A percentile compares a stretch with the other conserved stretches of the same genome.
Conservation (phyloP, 495 filamentous ascomycete genomes). For the Daldinia decipiens region DNA sequence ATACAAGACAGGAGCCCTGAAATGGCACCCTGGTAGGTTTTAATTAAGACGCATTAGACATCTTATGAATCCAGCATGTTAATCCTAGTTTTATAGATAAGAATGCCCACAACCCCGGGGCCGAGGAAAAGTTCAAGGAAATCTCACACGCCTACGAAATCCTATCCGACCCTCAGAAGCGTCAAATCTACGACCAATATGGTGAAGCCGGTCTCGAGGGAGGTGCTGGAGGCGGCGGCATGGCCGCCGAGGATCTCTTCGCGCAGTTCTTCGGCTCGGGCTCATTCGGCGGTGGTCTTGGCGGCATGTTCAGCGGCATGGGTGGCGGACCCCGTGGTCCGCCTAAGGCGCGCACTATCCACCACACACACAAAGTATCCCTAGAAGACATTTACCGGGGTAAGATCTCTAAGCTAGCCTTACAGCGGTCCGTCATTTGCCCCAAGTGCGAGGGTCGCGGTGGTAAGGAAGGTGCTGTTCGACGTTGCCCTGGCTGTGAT, state of each 20-base stretch:
- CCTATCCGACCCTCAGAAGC: slow-evolving; percentile 91
- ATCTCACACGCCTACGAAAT: slow-evolving; percentile 94
- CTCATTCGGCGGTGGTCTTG: slow-evolving; percentile 76
- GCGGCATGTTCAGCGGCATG: slow-evolving; percentile 86
- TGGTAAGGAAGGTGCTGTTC: slow-evolving; percentile 96
- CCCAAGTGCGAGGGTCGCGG: slow-evolving; percentile 93
- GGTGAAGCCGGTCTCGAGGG: slow-evolving; percentile 95
- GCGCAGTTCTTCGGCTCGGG: slow-evolving; percentile 94
- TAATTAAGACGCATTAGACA: not conserved
- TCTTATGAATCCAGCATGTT: slow-evolving; percentile 25
- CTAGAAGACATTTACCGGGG: slow-evolving; percentile 98
- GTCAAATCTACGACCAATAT: slow-evolving; percentile 93
- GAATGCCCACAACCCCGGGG: slow-evolving; percentile 91
- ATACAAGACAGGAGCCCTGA: slow-evolving; percentile 89
- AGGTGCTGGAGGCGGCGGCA: slow-evolving; percentile 82
- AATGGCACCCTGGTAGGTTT: slow-evolving; percentile 85
- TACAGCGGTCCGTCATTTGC: slow-evolving; percentile 98
- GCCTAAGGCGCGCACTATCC: slow-evolving; percentile 93
- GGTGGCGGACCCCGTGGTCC: slow-evolving; percentile 87
- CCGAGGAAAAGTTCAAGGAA: slow-evolving; percentile 98
- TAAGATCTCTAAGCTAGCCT: slow-evolving; percentile 95
- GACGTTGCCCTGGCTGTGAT: slow-evolving; percentile 88
- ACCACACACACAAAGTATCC: slow-evolving; percentile 97
- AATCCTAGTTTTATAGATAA: slow-evolving; percentile 72
- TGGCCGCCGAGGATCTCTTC: slow-evolving; percentile 97